These are phyloP conservation scores for Podospora comata DNA, from an alignment of 495 filamentous ascomycete species.

Conservation along the genomic window DNA sequence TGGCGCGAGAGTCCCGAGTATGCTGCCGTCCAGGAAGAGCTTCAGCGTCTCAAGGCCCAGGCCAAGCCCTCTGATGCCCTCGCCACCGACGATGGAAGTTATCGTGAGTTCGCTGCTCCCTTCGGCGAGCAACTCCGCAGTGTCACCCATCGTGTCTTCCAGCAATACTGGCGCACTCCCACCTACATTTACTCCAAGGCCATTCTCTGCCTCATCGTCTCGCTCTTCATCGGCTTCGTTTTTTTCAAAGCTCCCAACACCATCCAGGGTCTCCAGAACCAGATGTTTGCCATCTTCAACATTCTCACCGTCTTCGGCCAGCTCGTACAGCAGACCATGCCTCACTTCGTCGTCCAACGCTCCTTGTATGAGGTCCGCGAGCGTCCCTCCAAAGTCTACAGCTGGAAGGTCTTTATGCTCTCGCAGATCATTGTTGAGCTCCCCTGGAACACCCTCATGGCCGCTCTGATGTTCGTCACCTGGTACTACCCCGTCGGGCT, in stretches of 20 bases:
- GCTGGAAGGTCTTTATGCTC: slow-evolving; percentile 79
- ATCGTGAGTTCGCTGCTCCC: slow-evolving; percentile 55
- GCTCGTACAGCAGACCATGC: slow-evolving; percentile 81
- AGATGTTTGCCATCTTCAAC: slow-evolving; percentile 85
- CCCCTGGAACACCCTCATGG: slow-evolving; percentile 70
- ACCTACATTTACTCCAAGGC: slow-evolving; percentile 76
- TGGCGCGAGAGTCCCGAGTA: slow-evolving; percentile 80
- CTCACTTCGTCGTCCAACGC: slow-evolving; percentile 73
- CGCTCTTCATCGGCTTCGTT: slow-evolving; percentile 83
- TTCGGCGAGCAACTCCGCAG: slow-evolving; percentile 53
- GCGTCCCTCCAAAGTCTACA: slow-evolving; percentile 77
- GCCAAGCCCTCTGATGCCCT: slow-evolving; percentile 42
- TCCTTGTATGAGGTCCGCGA: slow-evolving; percentile 82
- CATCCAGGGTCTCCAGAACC: slow-evolving; percentile 78
- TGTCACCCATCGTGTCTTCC: slow-evolving; percentile 65
- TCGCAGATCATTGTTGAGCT: slow-evolving; percentile 73
- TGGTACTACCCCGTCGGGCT: slow-evolving; percentile 85
- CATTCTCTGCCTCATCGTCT: slow-evolving; percentile 55
- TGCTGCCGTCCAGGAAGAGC: slow-evolving; percentile 60
- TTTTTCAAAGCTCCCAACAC: slow-evolving; percentile 71
- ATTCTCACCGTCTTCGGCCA: slow-evolving; percentile 72
- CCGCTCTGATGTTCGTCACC: slow-evolving; percentile 63
- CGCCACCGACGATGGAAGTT: slow-evolving; percentile 36
- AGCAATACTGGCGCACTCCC: slow-evolving; percentile 89
- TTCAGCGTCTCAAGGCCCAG: slow-evolving; percentile 63